Evolutionary conservation across 2,329 filamentous ascomycete species (phyloP).

Genomic region (Fusarium beomiforme): DNA sequence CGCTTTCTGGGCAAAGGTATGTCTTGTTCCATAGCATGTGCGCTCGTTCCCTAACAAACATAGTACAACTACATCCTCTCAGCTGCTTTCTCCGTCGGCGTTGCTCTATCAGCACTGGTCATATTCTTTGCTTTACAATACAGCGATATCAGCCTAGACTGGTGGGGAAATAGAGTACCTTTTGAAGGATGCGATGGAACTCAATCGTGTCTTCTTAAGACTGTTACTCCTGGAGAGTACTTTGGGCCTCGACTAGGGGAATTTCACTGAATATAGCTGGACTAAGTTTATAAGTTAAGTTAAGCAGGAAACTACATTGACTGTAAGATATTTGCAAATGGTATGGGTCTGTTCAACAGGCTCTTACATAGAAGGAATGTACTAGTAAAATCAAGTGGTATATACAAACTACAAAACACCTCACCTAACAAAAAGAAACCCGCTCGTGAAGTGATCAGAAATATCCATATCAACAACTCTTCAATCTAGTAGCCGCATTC

Average conservation of each 20-base stretch:
- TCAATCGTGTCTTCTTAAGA: conserved; percentile 34
- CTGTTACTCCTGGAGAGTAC: conserved; percentile 43
- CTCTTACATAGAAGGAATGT: neutral
- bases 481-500: conserved; percentile 22
- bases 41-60: conserved; percentile 20
- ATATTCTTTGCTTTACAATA: conserved; percentile 61
- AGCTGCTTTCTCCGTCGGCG: conserved; percentile 55
- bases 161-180: conserved; percentile 56
- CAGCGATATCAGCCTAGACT: conserved; percentile 49
- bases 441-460: neutral
- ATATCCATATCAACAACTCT: neutral
- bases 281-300: neutral
- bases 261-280: conserved; percentile 4
- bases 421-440: neutral
- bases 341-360: no score
- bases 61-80: conserved; percentile 60
- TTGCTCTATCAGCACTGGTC: conserved; percentile 58
- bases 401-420: conserved; percentile 11
- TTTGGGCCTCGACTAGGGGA: conserved; percentile 45
- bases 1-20: conserved; percentile 59
- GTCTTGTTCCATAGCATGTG: neutral
- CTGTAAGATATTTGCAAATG: neutral
- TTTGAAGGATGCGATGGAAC: conserved; percentile 43
- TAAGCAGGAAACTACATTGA: neutral
- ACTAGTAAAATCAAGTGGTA: neutral